A percentile compares a stretch with the other conserved stretches of the same genome.
These are phyloP conservation scores for Fusarium siculi DNA, from an alignment of 2,329 filamentous ascomycete genomes.

Conservation along the genomic window DNA sequence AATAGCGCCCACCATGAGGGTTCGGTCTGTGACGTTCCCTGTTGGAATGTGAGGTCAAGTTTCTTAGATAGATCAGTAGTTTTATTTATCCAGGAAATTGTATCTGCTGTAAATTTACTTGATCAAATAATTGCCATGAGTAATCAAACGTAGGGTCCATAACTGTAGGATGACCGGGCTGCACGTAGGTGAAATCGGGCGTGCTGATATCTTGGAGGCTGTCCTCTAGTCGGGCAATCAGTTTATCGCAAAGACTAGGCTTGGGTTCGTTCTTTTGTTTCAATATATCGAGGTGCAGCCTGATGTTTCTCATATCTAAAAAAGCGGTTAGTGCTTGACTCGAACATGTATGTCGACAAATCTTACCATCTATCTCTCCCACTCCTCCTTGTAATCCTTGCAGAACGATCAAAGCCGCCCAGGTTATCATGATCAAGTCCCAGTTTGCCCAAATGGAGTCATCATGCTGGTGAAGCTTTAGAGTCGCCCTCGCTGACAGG, in stretches of 20 bases:
- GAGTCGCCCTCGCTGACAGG: neutral
- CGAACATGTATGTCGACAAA: rapidly evolving
- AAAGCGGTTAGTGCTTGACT: neutral
- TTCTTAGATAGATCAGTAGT: neutral
- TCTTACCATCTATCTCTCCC: constrained; percentile 6
- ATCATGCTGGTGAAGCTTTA: constrained; percentile 9
- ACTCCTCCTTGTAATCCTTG: constrained; percentile 11
- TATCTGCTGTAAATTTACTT: constrained; percentile 18
- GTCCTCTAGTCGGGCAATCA: neutral
- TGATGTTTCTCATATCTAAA: constrained; percentile 19
- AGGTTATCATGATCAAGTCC: constrained; percentile 16
- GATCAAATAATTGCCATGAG: constrained; percentile 15
- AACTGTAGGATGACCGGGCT: neutral
- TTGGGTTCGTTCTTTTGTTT: constrained; percentile 12
- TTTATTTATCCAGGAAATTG: neutral
- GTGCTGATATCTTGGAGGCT: constrained; percentile 19
- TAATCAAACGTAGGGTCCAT: constrained; percentile 17
- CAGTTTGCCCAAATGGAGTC: constrained; percentile 15
- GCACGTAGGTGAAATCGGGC: constrained; percentile 1
- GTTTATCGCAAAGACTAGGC: constrained; percentile 16
- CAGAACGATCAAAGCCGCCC: constrained; percentile 11
- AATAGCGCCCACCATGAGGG: neutral
- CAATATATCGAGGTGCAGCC: constrained; percentile 4
- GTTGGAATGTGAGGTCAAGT: neutral
- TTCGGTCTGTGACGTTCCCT: constrained; percentile 9